Evolutionary conservation across 2,329 filamentous ascomycete genomes (phyloP).

Genomic region (Cordyceps sp.): DNA sequence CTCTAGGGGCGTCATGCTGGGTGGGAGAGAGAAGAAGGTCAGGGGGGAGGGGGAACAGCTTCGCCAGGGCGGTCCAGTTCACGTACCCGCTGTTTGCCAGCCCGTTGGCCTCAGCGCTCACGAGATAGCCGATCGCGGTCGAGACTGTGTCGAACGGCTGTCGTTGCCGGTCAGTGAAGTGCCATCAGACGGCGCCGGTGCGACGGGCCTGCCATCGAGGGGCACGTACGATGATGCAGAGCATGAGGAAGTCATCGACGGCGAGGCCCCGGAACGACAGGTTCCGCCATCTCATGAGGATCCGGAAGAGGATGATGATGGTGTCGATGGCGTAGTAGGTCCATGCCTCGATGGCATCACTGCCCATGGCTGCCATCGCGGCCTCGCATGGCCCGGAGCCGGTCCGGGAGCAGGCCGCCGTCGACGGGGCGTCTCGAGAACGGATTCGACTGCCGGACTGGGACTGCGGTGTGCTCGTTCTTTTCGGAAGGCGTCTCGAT

Average conservation of each 20-base stretch:
- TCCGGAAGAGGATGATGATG: background rate
- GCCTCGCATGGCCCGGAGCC: too few relatives aligned
- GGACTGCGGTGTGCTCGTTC: too few relatives aligned
- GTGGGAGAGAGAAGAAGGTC: too few relatives aligned
- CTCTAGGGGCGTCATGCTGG: background rate
- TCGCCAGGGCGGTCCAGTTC: background rate
- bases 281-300: background rate
- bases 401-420: too few relatives aligned
- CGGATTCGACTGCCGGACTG: too few relatives aligned
- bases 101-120: background rate
- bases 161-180: background rate
- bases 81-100: background rate
- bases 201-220: background rate
- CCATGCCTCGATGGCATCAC: background rate
- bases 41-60: too few relatives aligned
- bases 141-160: background rate
- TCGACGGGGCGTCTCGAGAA: too few relatives aligned
- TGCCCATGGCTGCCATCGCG: background rate
- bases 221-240: background rate
- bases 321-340: background rate
- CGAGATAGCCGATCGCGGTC: background rate
- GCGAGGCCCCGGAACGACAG: background rate
- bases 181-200: background rate
- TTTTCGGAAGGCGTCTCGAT: too few relatives aligned
- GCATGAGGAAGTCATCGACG: background rate